A percentile compares a stretch with the other conserved stretches of the same genome.
phyloP scores from a whole-genome alignment of 139 green algal genomes.

The Ettlia oleoabundans region DNA sequence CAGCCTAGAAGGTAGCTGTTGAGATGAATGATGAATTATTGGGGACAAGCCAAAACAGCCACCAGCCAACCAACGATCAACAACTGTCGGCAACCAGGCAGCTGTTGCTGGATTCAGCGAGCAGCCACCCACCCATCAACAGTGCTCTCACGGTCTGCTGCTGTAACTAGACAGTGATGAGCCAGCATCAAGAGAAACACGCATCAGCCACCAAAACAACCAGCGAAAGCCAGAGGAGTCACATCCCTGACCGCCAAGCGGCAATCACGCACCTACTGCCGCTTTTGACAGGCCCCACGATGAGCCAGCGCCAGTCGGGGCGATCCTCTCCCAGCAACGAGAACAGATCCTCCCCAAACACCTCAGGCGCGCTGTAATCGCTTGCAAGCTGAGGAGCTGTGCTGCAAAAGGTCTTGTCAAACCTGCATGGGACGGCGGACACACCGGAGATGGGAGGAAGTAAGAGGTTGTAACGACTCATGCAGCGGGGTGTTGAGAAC shows the following conservation, averaged over 20 bases:
- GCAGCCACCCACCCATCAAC: background rate
- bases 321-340: conserved; percentile 64
- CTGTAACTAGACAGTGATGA: too few species aligned
- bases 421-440: conserved; percentile 11
- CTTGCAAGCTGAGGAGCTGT: conserved; percentile 65
- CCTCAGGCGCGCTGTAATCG: conserved; percentile 80
- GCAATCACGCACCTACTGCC: conserved; percentile 52
- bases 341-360: conserved; percentile 93
- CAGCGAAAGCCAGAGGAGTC: too few species aligned
- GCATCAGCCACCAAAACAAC: background rate
- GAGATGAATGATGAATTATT: too few species aligned
- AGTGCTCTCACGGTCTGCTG: too few species aligned
- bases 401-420: conserved; percentile 71
- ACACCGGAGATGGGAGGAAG: background rate
- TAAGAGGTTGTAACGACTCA: background rate
- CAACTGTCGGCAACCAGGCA: too few species aligned
- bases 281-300: conserved; percentile 81
- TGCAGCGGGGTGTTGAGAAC: too few species aligned
- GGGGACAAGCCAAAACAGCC: too few species aligned
- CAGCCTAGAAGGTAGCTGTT: too few species aligned
- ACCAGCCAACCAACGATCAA: too few species aligned
- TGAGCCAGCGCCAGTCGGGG: conserved; percentile 88
- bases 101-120: too few species aligned
- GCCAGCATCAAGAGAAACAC: too few species aligned
- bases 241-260: background rate